Base-by-base conservation (phyloP, 1,284 basidiomycete genomes). In the Naganishia sp. region DNA sequence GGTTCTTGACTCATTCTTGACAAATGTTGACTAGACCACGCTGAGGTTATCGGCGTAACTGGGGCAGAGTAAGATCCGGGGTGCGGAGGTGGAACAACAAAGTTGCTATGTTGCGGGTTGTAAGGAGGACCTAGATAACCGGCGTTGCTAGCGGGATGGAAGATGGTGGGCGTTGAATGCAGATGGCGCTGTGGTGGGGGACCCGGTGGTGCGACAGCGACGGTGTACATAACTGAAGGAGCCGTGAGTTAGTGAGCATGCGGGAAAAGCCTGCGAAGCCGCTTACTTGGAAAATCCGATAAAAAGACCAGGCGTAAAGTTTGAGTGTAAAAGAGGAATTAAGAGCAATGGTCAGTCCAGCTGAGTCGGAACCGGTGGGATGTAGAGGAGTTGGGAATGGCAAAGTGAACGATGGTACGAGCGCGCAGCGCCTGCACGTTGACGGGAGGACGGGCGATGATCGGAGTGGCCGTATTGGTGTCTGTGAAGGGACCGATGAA, bases 331-430 rank as follows among this genome's bases (percentile, higher is more conserved):
- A 7, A 13, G 6, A 39, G 44, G 13, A 44, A 39, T 52, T 36
- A 49, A 50, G 33, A 45, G 43, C 4, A 28, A 33, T 44, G 28
- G 49, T 65, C 55, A 57, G 64, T 56, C 46, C 64, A 52, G 64
- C 64, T 65, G 55, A 50, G 5, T 61, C 18, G 59, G 25, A 6
- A 15, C 7, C 18, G 16, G 25, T 21, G n/a, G 13, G 33, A 42
- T 15, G 23, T 18, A 21, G 48, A 44, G 21, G 48, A 43, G 18
- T 16, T 16, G 48, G 36, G 36, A 46, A 5, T 25, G 2, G 59
- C 36, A 48, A 61, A 39, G 59, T 55, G 59, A 36, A 52, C 39
- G 59, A 61, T 43, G 25, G 48, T 48, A 48, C 45, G 59, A 48
- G 13, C 6, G 36, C 36, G 13, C 36, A 39, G 36, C 36, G 36